Evolutionary conservation across 768 basidiomycete species (phyloP), one percentile per base, ranked within the genome.

Genomic region (Cubamyces sp.): DNA sequence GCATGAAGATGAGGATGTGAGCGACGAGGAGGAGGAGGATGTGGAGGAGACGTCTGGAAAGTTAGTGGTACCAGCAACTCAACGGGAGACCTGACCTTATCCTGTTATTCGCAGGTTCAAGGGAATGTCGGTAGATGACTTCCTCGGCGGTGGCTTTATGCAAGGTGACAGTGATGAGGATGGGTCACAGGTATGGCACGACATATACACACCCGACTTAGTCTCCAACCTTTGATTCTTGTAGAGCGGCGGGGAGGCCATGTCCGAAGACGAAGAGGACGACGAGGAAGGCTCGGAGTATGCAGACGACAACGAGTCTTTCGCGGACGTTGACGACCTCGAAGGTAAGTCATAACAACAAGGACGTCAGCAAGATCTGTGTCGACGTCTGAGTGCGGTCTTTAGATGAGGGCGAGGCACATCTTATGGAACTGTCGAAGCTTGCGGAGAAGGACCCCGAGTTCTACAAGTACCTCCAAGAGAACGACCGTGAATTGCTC

Each of bases 361-460:
- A 11, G 56, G 19, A 26, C 14, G 28, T 11, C n/a, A 21, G 28
- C 21, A 19, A n/a, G 26, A 42, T 14, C 8, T 30, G 2, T 50
- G 12, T 25, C 49, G 0, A 21, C 11, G 50, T 28, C 2, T 40
- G 8, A 40, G 40, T 14, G 15, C 61, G 48, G 23, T 23, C 45
- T 28, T 40, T 72, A 88, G 91, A 89, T 55, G 90, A 91, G 58
- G 92, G 89, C 23, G 79, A 80, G 54, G 75, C 80, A 5, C 96
- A 98, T 79, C 77, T 94, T 62, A 74, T 87, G 47, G 91, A 96
- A 57, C 83, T 99, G 15, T 87, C 91, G 41, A 88, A 91, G 71
- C 84, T 99, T 39, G 92, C 92, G 1, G 91, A 96, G 75, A 94
- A 94, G 73, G 96, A 99, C 74, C 96, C 96, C n/a, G 96, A 97